A percentile compares a stretch with the other conserved stretches of the same genome.
Conservation (phyloP, 805 yeast genomes). For the Lachancea quebecensis region DNA sequence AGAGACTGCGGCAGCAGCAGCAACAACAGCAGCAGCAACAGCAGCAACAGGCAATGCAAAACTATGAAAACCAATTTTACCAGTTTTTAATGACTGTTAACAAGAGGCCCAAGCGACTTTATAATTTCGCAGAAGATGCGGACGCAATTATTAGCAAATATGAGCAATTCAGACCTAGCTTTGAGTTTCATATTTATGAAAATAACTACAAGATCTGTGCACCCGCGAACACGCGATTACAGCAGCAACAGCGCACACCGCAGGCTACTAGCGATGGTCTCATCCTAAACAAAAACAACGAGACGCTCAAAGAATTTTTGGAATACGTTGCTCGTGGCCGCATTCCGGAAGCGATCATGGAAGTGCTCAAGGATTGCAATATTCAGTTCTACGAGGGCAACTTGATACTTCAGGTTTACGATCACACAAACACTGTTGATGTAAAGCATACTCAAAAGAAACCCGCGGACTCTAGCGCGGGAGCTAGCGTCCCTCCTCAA, state of each 20-base stretch:
- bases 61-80: conserved; percentile 37
- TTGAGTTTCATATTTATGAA: conserved; percentile 85
- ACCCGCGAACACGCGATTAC: conserved; percentile 38
- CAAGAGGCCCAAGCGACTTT: conserved; percentile 39
- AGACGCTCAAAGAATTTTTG: conserved; percentile 71
- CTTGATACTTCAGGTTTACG: conserved; percentile 76
- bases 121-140: conserved; percentile 61
- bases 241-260: conserved; percentile 32
- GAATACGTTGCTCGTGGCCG: conserved; percentile 72
- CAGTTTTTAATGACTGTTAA: conserved; percentile 30
- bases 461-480: background rate
- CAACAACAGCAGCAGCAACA: conserved; percentile 28
- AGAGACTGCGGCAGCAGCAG: conserved; percentile 23
- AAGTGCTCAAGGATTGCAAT: conserved; percentile 81
- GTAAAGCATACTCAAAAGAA: conserved; percentile 15
- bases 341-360: conserved; percentile 85
- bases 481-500: background rate
- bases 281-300: conserved; percentile 66
- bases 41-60: conserved; percentile 37
- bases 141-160: conserved; percentile 72
- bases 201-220: conserved; percentile 88
- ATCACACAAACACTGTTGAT: conserved; percentile 55
- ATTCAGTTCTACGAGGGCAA: conserved; percentile 86
- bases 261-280: conserved; percentile 52
- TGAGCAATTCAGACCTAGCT: conserved; percentile 67